phyloP scores from a whole-genome alignment of 2,329 filamentous ascomycete genomes.

The Fusarium anguioides region DNA sequence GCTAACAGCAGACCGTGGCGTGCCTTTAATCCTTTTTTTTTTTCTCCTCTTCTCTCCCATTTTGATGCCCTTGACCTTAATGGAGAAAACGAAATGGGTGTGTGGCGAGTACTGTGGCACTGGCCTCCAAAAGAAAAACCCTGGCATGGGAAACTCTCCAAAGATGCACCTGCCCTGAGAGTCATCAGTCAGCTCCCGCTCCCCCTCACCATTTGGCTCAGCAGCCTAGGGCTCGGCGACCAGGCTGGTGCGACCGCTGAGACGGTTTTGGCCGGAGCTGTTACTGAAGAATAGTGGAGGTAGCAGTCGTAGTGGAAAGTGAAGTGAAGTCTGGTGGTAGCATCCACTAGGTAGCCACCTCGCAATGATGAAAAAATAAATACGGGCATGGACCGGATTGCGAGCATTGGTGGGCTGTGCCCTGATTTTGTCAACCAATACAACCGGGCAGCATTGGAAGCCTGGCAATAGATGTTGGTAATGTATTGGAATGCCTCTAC shows the following conservation, averaged over 20 bases:
- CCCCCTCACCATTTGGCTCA: slow-evolving; percentile 19
- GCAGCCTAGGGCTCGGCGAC: background rate
- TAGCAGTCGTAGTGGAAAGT: background rate
- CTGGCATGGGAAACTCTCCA: slow-evolving; percentile 24
- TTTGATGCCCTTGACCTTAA: background rate
- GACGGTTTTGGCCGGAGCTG: slow-evolving; percentile 31
- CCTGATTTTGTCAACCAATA: background rate
- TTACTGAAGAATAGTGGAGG: slow-evolving; percentile 2
- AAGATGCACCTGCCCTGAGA: slow-evolving; percentile 36
- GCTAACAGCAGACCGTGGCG: slow-evolving; percentile 26
- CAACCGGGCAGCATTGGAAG: background rate
- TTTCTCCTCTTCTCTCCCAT: background rate
- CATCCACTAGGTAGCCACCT: slow-evolving; percentile 5
- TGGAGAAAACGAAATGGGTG: background rate
- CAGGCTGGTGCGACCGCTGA: slow-evolving; percentile 27
- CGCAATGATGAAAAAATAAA: background rate
- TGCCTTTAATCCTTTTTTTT: slow-evolving; percentile 6
- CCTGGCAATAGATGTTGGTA: background rate
- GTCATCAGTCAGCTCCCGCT: slow-evolving; percentile 36
- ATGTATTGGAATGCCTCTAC: background rate
- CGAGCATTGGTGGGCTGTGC: background rate
- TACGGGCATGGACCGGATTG: background rate
- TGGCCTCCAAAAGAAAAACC: slow-evolving; percentile 10
- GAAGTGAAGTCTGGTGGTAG: background rate
- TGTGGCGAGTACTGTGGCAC: slow-evolving; percentile 6